Percentiles rank a stretch among this genome's conserved stretches.
phyloP scores from a whole-genome alignment of 2,329 filamentous ascomycete species.

The Xylaria sp. region DNA sequence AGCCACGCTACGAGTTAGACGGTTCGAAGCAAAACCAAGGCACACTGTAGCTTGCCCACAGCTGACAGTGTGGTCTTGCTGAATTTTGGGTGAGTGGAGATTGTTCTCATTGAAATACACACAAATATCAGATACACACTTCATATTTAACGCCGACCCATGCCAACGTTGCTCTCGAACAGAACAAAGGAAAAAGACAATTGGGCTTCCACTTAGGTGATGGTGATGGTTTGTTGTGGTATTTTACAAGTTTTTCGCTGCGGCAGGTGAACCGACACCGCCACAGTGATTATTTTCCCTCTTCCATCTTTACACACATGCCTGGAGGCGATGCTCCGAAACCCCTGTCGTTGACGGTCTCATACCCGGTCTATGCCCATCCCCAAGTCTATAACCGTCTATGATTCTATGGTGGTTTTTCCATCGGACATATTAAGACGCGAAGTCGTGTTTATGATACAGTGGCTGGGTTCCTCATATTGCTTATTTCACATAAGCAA shows the following conservation, averaged over 20 bases:
- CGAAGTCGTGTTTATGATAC: conserved; percentile 38
- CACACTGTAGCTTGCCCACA: conserved; percentile 1
- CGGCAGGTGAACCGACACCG: conserved; percentile 14
- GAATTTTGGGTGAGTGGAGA: conserved; percentile 22
- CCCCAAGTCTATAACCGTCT: conserved; percentile 48
- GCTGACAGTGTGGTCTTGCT: background rate
- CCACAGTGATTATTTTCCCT: conserved; percentile 39
- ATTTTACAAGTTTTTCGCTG: conserved; percentile 38
- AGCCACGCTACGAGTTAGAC: conserved; percentile 7
- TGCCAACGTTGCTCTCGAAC: conserved; percentile 19
- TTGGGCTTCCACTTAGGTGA: conserved; percentile 30
- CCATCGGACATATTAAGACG: conserved; percentile 46
- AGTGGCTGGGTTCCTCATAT: conserved; percentile 41
- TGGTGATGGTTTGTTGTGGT: conserved; percentile 33
- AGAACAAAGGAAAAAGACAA: conserved; percentile 31
- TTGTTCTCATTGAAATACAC: conserved; percentile 15
- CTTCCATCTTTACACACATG: conserved; percentile 50
- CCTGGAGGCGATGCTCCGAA: conserved; percentile 49
- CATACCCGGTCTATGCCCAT: conserved; percentile 40
- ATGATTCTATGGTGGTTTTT: conserved; percentile 52
- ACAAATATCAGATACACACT: conserved; percentile 13
- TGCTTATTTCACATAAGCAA: conserved; percentile 46
- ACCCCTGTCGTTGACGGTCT: conserved; percentile 39
- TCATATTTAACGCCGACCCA: conserved; percentile 28
- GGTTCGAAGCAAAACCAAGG: background rate